A percentile compares a stretch with the other conserved stretches of the same genome.
These are phyloP conservation scores for Pseudevernia furfuracea DNA, from an alignment of 495 filamentous ascomycete genomes.

Conservation along the genomic window DNA sequence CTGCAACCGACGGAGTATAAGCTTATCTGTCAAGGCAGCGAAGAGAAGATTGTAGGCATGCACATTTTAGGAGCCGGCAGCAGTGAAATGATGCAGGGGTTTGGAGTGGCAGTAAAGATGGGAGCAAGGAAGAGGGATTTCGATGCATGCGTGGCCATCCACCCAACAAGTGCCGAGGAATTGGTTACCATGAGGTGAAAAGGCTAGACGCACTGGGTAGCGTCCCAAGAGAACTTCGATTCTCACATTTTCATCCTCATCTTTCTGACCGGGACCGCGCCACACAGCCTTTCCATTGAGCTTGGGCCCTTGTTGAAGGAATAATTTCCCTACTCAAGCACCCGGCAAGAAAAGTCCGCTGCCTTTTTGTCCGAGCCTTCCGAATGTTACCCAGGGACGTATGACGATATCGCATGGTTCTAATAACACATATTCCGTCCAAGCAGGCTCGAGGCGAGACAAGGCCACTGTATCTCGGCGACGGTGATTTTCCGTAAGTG, in stretches of 20 bases:
- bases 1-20: constrained; percentile 55
- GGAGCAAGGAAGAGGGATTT: constrained; percentile 94
- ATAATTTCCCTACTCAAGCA: not conserved
- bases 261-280: not conserved
- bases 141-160: constrained; percentile 88
- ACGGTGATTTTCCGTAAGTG: not conserved
- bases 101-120: constrained; percentile 96
- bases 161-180: constrained; percentile 86
- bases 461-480: not conserved
- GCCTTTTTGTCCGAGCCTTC: not conserved
- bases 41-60: constrained; percentile 53
- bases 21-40: constrained; percentile 47
- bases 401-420: not conserved
- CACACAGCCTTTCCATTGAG: not conserved
- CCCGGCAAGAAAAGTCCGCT: not conserved
- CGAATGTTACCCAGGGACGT: not conserved
- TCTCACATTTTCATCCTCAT: not conserved
- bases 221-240: not conserved
- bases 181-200: constrained; percentile 57
- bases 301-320: not conserved
- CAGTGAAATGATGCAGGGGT: constrained; percentile 87
- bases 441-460: not conserved
- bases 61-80: constrained; percentile 51
- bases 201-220: not conserved
- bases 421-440: not conserved